These are phyloP conservation scores for Hypoxylon sp. DNA, from an alignment of 2,329 filamentous ascomycete genomes.

Conservation along the genomic window DNA sequence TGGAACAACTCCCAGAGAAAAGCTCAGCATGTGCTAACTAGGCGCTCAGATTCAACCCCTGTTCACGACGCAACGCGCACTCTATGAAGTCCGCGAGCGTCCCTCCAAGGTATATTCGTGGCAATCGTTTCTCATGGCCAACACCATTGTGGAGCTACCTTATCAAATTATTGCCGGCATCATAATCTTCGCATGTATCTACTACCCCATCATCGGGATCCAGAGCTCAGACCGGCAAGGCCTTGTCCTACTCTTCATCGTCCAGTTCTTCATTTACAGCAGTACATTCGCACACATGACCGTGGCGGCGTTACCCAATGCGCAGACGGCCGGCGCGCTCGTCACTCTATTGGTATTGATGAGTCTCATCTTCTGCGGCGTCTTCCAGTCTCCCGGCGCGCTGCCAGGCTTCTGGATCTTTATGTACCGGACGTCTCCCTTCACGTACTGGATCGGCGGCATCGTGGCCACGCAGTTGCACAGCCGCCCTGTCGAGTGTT, in stretches of 20 bases:
- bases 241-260: slow-evolving; percentile 9
- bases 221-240: slow-evolving; percentile 12
- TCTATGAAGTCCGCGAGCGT: slow-evolving; percentile 23
- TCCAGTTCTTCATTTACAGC: slow-evolving; percentile 20
- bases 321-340: slow-evolving; percentile 11
- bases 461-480: slow-evolving; percentile 15
- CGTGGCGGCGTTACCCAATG: slow-evolving; percentile 10
- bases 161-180: slow-evolving; percentile 16
- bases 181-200: slow-evolving; percentile 12
- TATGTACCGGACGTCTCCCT: slow-evolving; percentile 12
- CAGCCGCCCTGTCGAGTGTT: slow-evolving; percentile 3
- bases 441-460: slow-evolving; percentile 19
- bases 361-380: slow-evolving; percentile 21
- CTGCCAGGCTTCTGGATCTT: slow-evolving; percentile 21
- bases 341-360: slow-evolving; percentile 7
- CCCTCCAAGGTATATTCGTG: slow-evolving; percentile 18
- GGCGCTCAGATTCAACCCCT: slow-evolving; percentile 10
- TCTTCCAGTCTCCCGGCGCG: slow-evolving; percentile 1
- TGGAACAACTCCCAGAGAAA: not conserved
- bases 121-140: slow-evolving; percentile 18
- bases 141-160: slow-evolving; percentile 15
- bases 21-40: not conserved
- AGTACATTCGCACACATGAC: slow-evolving; percentile 21
- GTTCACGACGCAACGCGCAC: slow-evolving; percentile 16
- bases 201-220: slow-evolving; percentile 19